A percentile compares a stretch with the other conserved stretches of the same genome.
Conservation (phyloP, 176 grass and related monocot genomes). For the barley (Hordeum vulgare) region MorexV3_pseudomolecules_assembly NC_058519.1:361529417-361529916, state of each 20-base stretch:
- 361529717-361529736: constrained; percentile 79
- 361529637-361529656: constrained; percentile 70
- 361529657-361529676: constrained; percentile 77
- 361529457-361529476: constrained; percentile 94
- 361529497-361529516: constrained; percentile 94
- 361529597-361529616: constrained; percentile 67
- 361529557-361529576: constrained; percentile 10
- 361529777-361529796: constrained; percentile 5
- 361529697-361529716: constrained; percentile 80
- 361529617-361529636: constrained; percentile 48
- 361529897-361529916: constrained; percentile 60
- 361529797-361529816: not conserved
- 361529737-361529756: constrained; percentile 73
- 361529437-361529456: constrained; percentile 96
- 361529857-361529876: constrained; percentile 38
- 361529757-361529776: constrained; percentile 69
- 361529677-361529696: constrained; percentile 77
- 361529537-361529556: constrained; percentile 4
- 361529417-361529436: constrained; percentile 97
- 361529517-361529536: not conserved
- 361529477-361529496: constrained; percentile 99
- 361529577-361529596: constrained; percentile 15
- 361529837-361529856: not conserved
- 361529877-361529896: constrained; percentile 47
- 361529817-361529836: constrained; percentile 3